Conservation (phyloP, 2,329 filamentous ascomycete genomes). For the Trichoderma sp. region DNA sequence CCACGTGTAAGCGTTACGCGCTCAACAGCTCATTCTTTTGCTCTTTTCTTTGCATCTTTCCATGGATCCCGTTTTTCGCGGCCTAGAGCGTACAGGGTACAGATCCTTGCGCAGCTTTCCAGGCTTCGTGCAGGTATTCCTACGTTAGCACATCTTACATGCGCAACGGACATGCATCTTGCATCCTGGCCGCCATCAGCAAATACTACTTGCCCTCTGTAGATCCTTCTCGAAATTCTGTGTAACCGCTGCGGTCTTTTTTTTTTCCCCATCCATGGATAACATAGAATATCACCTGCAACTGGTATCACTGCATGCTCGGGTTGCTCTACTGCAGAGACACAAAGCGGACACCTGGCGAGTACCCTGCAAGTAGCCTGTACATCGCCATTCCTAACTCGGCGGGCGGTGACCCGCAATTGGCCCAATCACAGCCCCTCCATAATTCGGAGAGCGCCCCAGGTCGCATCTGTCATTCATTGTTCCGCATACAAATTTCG, state of each 20-base stretch:
- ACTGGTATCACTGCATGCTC: background rate
- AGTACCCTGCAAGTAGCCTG: background rate
- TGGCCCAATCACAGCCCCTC: conserved; percentile 20
- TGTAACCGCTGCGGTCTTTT: background rate
- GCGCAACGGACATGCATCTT: background rate
- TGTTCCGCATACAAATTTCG: conserved; percentile 8
- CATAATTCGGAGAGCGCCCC: conserved; percentile 17
- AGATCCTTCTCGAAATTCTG: background rate
- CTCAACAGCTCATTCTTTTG: background rate
- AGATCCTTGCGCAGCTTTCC: background rate
- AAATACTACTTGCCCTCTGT: background rate
- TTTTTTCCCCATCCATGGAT: background rate
- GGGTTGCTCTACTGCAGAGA: background rate
- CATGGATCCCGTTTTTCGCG: background rate
- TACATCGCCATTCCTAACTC: background rate
- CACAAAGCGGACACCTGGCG: background rate
- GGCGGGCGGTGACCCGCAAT: background rate
- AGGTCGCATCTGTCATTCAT: conserved; percentile 16
- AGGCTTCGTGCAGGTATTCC: background rate
- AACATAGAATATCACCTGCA: background rate
- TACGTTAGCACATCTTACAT: background rate
- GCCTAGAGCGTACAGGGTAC: background rate
- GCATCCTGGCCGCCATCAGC: background rate
- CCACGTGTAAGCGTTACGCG: background rate
- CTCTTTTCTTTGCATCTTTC: background rate